Base-by-base conservation (phyloP, 176 grass and related monocot genomes). In the Oryza brachyantha region DNA sequence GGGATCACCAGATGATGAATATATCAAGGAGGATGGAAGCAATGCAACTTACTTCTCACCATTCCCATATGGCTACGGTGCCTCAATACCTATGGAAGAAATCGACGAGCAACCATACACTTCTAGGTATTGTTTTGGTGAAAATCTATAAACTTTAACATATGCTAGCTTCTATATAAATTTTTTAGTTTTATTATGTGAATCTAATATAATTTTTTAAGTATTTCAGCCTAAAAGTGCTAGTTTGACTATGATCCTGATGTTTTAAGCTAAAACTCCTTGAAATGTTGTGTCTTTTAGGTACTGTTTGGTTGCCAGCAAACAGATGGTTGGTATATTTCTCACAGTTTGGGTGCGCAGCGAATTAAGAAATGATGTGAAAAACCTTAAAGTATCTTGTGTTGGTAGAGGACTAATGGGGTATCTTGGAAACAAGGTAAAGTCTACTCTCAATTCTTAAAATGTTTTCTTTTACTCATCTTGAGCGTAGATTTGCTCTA, bases 281-380 rank as follows among this genome's bases (percentile, higher is more conserved):
- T 0, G 29, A 78, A 79, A 64, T 70, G 10, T 7, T 84, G 7
- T 74, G 16, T 75, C 61, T 63, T 19, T 46, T 76, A 97, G 94
- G 85, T 97, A 97, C 66, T 94, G 85, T 86, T 92, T 97, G 77
- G 95, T 97, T 70, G 95, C 95, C 62, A 94, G 89, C 76, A 97
- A 97, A 70, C 89, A 97, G 80, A 97, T 97, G 95, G 95, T 97
- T 35, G 95, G 95, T n/a, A 90, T 97, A 92, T 97, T 90, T 87
- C 92, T 94, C 38, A 94, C 92, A 34, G 69, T 97, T 72, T 97
- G 92, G 92, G 89, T 94, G 55, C 82, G 92, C 35, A 87, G 85
- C 7, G 92, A 97, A 86, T 88, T 97, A 71, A 90, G 89, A 90
- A 67, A 84, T 80, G 92, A 94, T 88, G 83, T 97, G 13, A 92